These are phyloP conservation scores for Immersiella caudata DNA, from an alignment of 495 filamentous ascomycete genomes.

Conservation along the genomic window DNA sequence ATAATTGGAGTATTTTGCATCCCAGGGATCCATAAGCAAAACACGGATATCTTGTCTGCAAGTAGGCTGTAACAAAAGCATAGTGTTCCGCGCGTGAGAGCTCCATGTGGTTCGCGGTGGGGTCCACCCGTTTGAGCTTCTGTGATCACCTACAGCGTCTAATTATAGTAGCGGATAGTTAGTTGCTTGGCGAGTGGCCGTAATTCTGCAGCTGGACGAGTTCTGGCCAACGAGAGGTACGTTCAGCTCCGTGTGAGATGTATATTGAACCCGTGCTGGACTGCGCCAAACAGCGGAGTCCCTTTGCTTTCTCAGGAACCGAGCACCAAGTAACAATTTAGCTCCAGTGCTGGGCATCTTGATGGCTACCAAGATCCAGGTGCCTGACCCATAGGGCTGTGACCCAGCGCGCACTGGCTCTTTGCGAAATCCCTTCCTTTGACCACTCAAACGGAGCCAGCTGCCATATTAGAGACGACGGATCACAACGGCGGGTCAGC, in stretches of 20 bases:
- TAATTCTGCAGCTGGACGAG: background rate
- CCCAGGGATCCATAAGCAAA: too few relatives aligned
- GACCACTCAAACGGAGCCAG: too few relatives aligned
- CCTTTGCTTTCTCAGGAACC: background rate
- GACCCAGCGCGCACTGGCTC: background rate
- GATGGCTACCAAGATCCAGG: background rate
- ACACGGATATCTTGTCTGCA: too few relatives aligned
- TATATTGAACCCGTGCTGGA: background rate
- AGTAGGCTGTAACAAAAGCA: too few relatives aligned
- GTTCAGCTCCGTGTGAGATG: background rate
- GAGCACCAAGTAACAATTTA: background rate
- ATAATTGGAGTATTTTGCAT: too few relatives aligned
- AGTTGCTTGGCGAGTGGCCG: background rate
- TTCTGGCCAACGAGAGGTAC: background rate
- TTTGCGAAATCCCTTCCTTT: background rate
- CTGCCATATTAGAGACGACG: too few relatives aligned
- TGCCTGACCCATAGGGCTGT: background rate
- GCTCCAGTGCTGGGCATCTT: background rate
- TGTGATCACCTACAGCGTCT: slow-evolving; percentile 17
- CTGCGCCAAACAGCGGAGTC: background rate
- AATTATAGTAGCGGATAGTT: slow-evolving; percentile 27
- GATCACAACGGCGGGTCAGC: too few relatives aligned
- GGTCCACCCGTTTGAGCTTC: slow-evolving; percentile 14
- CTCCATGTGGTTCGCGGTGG: background rate
- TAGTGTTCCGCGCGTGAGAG: too few relatives aligned